A percentile compares a stretch with the other conserved stretches of the same genome.
Conservation (phyloP, 2,329 filamentous ascomycete species). For the Colletotrichum echinochloae region DNA sequence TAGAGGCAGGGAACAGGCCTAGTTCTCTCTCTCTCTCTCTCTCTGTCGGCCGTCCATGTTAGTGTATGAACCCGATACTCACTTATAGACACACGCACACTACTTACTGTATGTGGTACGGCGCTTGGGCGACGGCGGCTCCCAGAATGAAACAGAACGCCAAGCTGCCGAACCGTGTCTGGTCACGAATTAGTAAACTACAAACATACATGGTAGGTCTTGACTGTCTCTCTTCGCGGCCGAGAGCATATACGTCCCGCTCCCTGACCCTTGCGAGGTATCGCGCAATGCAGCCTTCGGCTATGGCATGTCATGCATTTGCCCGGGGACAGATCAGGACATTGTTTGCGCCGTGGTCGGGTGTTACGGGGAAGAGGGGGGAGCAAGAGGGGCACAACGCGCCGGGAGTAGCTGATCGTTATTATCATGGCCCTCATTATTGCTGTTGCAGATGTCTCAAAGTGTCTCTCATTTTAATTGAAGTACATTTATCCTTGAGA, state of each 20-base stretch:
- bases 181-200: background rate
- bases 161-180: background rate
- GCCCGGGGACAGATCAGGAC: background rate
- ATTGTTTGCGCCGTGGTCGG: background rate
- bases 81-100: no score
- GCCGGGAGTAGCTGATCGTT: slow-evolving; percentile 25
- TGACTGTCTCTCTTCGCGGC: background rate
- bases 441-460: slow-evolving; percentile 32
- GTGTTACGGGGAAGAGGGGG: background rate
- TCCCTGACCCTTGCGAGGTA: background rate
- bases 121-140: slow-evolving; percentile 17
- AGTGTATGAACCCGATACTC: background rate
- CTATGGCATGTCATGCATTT: slow-evolving; percentile 5
- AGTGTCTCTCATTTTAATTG: slow-evolving; percentile 26
- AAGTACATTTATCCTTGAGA: background rate
- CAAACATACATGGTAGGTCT: background rate
- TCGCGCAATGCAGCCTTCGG: slow-evolving; percentile 13
- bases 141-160: background rate
- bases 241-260: background rate
- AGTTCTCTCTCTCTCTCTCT: slow-evolving; percentile 3
- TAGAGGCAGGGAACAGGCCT: slow-evolving; percentile 38
- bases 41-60: background rate
- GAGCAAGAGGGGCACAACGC: background rate
- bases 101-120: slow-evolving; percentile 1
- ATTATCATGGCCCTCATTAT: slow-evolving; percentile 9